phyloP scores from a whole-genome alignment of 192 early-diverging fungal genomes.

The Chytriomyces confervae region DNA sequence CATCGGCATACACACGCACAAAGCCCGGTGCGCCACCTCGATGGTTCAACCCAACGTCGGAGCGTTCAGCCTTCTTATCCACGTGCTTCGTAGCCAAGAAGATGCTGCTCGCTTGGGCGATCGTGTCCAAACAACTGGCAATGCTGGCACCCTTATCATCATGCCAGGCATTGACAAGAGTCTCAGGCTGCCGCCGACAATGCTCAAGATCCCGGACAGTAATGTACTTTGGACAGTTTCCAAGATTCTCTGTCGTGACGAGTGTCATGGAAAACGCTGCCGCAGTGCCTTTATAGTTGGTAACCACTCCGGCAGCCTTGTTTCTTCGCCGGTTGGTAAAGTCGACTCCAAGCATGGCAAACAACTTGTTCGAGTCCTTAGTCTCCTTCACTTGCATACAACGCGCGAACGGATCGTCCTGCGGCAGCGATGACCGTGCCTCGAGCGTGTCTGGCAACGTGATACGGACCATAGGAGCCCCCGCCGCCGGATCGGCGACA shows the following conservation, averaged over 20 bases:
- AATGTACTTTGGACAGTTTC: constrained; percentile 42
- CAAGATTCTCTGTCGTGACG: constrained; percentile 22
- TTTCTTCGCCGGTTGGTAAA: constrained; percentile 38
- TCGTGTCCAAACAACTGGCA: not conserved
- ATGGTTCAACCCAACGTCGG: constrained; percentile 36
- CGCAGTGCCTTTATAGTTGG: not conserved
- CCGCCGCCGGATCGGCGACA: not conserved
- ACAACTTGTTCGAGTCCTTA: not conserved
- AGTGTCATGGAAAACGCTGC: not conserved
- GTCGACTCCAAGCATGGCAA: constrained; percentile 33
- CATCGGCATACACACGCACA: constrained; percentile 14
- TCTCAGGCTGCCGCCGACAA: not conserved
- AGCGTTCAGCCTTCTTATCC: not conserved
- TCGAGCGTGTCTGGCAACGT: not conserved
- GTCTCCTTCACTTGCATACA: not conserved
- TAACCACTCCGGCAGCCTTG: constrained; percentile 31
- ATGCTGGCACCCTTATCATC: not conserved
- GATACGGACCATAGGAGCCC: too few relatives aligned
- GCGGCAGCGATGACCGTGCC: not conserved
- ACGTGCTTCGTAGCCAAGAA: constrained; percentile 9
- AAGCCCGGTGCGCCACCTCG: constrained; percentile 37
- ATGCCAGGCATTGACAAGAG: not conserved
- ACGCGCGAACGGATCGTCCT: not conserved
- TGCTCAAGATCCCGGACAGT: not conserved
- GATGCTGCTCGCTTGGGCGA: constrained; percentile 3